Conservation (phyloP, 2,329 filamentous ascomycete species). For the Monilinia polystroma region DNA sequence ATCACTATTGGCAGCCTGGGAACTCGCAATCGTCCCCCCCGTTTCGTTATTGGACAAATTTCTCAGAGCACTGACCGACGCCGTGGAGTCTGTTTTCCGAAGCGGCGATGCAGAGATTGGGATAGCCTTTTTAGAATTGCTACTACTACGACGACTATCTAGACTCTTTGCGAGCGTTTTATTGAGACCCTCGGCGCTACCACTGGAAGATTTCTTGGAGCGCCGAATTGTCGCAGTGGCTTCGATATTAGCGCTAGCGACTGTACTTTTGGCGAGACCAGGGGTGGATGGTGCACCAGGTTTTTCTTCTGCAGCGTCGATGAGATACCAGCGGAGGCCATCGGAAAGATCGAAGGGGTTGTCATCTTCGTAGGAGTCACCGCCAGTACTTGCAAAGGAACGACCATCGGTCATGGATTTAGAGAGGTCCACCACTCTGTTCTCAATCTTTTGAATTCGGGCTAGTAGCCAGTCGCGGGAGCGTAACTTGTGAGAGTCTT, state of each 20-base stretch:
- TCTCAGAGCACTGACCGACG: constrained; percentile 34
- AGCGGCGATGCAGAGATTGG: constrained; percentile 41
- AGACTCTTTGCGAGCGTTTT: constrained; percentile 83
- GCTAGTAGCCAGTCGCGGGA: constrained; percentile 95
- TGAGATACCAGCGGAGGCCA: constrained; percentile 91
- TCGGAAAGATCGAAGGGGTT: constrained; percentile 97
- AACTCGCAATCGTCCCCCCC: not conserved
- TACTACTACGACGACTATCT: constrained; percentile 87
- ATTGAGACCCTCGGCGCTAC: constrained; percentile 69
- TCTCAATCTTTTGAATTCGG: constrained; percentile 85
- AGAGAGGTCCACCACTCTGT: constrained; percentile 88
- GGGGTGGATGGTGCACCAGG: constrained; percentile 88
- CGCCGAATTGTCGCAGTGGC: constrained; percentile 72
- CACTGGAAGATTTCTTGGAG: constrained; percentile 42
- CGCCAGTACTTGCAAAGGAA: constrained; percentile 53
- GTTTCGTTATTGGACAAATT: constrained; percentile 18
- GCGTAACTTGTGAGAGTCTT: constrained; percentile 80
- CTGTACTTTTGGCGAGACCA: constrained; percentile 86
- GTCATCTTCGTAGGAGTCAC: constrained; percentile 71
- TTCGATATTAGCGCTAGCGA: constrained; percentile 82
- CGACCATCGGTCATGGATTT: constrained; percentile 60
- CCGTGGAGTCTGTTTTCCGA: constrained; percentile 31
- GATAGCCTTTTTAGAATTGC: constrained; percentile 74
- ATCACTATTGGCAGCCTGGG: constrained; percentile 12
- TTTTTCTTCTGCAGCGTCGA: constrained; percentile 92